Conservation (phyloP, 352 stramenopile species). For the Halophytophthora batemanensis region DNA sequence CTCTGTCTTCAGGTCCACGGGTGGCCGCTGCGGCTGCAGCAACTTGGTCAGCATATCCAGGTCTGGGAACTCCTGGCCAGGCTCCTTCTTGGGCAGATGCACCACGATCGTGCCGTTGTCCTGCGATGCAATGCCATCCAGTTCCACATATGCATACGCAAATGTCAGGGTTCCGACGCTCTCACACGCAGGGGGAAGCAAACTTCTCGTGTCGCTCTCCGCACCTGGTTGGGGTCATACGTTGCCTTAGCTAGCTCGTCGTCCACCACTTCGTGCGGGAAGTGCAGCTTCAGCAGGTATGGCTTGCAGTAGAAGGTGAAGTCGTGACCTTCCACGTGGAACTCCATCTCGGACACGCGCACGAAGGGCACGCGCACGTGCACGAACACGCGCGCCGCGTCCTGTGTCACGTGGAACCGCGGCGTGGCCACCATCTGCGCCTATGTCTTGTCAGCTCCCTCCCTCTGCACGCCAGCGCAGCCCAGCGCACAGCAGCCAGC, state of each 20-base stretch:
- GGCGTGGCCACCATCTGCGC: conserved; percentile 71
- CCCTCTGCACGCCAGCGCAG: conserved; percentile 63
- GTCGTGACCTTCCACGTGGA: conserved; percentile 83
- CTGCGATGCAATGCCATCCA: conserved; percentile 22
- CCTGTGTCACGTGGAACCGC: conserved; percentile 82
- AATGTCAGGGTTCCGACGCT: neutral
- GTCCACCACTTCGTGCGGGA: conserved; percentile 88
- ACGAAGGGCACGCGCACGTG: conserved; percentile 90
- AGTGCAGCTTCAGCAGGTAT: conserved; percentile 96
- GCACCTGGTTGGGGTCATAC: conserved; percentile 88
- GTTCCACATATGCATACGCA: neutral
- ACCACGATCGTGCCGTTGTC: conserved; percentile 92
- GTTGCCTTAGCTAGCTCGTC: conserved; percentile 89
- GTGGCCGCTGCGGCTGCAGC: conserved; percentile 61
- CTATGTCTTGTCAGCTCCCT: conserved; percentile 6
- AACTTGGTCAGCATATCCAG: conserved; percentile 93
- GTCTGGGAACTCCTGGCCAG: conserved; percentile 87
- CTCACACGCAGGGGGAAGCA: neutral
- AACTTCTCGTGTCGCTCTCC: neutral
- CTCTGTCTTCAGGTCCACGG: conserved; percentile 30
- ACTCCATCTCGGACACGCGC: conserved; percentile 91
- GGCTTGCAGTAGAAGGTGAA: conserved; percentile 97
- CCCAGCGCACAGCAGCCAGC: conserved; percentile 90
- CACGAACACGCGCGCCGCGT: conserved; percentile 79
- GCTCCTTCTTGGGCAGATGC: conserved; percentile 87